phyloP scores from a whole-genome alignment of 202 grass and related monocot genomes.

The Zizania palustris region DNA sequence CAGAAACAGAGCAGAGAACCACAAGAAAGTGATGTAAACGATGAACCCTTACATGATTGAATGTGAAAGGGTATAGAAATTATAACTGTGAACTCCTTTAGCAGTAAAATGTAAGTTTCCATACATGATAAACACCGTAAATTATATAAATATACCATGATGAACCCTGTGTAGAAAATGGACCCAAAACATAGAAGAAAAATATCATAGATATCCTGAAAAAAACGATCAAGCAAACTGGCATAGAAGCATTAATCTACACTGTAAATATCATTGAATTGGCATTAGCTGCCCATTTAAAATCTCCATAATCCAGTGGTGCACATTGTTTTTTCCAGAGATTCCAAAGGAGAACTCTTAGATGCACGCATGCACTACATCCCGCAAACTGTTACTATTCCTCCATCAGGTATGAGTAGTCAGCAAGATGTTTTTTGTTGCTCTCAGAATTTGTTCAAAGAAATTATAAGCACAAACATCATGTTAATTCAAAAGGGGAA shows the following conservation, averaged over 20 bases:
- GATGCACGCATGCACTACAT: constrained; percentile 63
- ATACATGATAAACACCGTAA: not conserved
- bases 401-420: too few relatives aligned
- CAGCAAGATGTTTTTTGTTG: constrained; percentile 89
- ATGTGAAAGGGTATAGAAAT: not conserved
- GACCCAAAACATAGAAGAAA: not conserved
- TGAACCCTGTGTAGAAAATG: not conserved
- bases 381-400: constrained; percentile 78
- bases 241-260: not conserved
- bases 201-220: not conserved
- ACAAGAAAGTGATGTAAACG: not conserved
- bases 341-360: constrained; percentile 46
- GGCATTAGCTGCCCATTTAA: not conserved
- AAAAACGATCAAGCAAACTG: not conserved
- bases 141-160: not conserved
- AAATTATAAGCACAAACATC: constrained; percentile 62
- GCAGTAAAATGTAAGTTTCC: not conserved
- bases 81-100: not conserved
- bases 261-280: not conserved
- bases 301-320: not conserved
- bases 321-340: not conserved
- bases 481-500: constrained; percentile 36
- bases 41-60: not conserved
- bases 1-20: not conserved
- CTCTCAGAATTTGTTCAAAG: constrained; percentile 95